Base-by-base conservation (phyloP, 805 yeast genomes). In the Yamadazyma nakazawae region DNA sequence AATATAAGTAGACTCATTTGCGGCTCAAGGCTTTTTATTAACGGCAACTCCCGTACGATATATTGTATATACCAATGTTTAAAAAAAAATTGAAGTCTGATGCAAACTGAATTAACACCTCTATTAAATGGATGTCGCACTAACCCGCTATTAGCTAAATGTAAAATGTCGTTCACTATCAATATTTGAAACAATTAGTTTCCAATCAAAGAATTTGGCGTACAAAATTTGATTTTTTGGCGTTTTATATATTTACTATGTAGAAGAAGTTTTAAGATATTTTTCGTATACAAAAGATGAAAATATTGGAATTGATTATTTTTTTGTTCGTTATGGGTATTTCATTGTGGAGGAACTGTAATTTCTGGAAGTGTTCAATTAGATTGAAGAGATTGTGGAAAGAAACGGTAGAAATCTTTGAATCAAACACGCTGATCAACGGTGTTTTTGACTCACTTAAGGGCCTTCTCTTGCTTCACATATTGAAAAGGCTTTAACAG, bases 401-500 rank as follows among this genome's bases (percentile, higher is more conserved):
- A 26, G 9, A 28, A 14, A 34, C 19, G 10, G 37, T 4, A 8
- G 37, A n/a, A 13, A 32, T 9, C 16, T 32, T 32, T 32, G 17
- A 9, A 9, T 32, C 16, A n/a, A 32, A 32, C 17, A 10, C 35
- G 35, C 35, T 32, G 8, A n/a, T 32, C 16, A n/a, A 10, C 12
- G 35, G 10, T n/a, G 35, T 32, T 10, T 32, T 32, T 32, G 37
- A 11, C 37, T 34, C 4, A 34, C 10, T n/a, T 36, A 38, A 38
- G 24, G 32, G 10, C 18, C 34, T 25, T 38, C 34, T 26, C 34
- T 25, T 21, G 39, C 39, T 37, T 21, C 39, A 19, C 39, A 37
- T 3, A 37, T 37, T 3, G 39, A 37, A 37, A 37, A 19, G 28
- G 28, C 26, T 37, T 18, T 51, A 5, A 34, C 45, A 34, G 39